Conservation (phyloP, 2,329 filamentous ascomycete species). For the Achaetomium macrosporum region DNA sequence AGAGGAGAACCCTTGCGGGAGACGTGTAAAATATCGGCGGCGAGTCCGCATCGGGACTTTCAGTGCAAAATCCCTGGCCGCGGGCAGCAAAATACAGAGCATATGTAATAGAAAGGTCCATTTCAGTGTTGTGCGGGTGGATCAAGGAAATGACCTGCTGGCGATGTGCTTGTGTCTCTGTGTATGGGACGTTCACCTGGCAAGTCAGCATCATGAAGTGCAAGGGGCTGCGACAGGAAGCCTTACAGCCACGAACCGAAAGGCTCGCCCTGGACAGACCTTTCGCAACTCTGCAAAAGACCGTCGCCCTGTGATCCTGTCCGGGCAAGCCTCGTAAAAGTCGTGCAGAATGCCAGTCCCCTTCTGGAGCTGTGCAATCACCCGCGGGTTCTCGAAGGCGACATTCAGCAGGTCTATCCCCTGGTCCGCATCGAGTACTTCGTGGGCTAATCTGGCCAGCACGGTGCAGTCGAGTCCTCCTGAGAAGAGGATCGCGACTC, state of each 20-base stretch:
- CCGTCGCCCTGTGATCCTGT: slow-evolving; percentile 77
- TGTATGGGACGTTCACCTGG: slow-evolving; percentile 74
- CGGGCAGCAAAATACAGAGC: slow-evolving; percentile 94
- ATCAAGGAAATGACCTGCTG: slow-evolving; percentile 69
- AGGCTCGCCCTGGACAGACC: slow-evolving; percentile 64
- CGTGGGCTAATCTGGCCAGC: slow-evolving; percentile 72
- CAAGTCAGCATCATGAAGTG: slow-evolving; percentile 1
- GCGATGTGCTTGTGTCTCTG: slow-evolving; percentile 65
- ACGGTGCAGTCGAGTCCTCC: slow-evolving; percentile 91
- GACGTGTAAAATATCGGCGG: slow-evolving; percentile 50
- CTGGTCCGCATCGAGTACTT: slow-evolving; percentile 63
- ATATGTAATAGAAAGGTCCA: slow-evolving; percentile 92
- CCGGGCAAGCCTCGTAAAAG: slow-evolving; percentile 78
- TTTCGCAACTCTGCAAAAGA: slow-evolving; percentile 68
- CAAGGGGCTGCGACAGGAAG: neutral
- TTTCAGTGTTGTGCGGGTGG: slow-evolving; percentile 91
- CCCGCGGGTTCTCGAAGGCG: slow-evolving; percentile 88
- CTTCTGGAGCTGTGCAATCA: slow-evolving; percentile 50
- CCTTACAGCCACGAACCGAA: slow-evolving; percentile 73
- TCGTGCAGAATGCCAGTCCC: slow-evolving; percentile 24
- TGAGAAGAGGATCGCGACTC: slow-evolving; percentile 81
- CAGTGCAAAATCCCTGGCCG: slow-evolving; percentile 52
- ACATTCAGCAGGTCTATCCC: slow-evolving; percentile 88
- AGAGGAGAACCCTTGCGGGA: slow-evolving; percentile 75
- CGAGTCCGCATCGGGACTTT: slow-evolving; percentile 2